phyloP scores from a whole-genome alignment of 352 stramenopile species.

The Globisporangium cystogenes region DNA sequence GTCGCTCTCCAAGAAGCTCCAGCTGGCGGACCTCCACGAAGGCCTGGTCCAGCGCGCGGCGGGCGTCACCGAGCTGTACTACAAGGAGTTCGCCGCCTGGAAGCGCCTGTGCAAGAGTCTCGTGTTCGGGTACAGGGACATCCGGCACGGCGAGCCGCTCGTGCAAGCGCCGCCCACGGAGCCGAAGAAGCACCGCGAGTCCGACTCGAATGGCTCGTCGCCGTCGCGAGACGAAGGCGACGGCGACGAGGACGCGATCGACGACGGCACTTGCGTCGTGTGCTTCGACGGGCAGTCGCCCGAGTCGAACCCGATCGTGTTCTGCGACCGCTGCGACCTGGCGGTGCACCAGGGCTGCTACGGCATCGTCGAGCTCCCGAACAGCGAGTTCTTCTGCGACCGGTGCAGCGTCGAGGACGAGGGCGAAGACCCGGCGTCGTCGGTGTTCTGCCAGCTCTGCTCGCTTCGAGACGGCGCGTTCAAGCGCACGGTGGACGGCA shows the following conservation, averaged over 20 bases:
- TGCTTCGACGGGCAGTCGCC: slow-evolving; percentile 87
- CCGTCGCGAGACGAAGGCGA: slow-evolving; percentile 21
- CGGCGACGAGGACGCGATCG: slow-evolving; percentile 38
- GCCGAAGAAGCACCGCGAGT: slow-evolving; percentile 13
- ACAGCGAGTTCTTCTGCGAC: slow-evolving; percentile 87
- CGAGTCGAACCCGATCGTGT: slow-evolving; percentile 87
- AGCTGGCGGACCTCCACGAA: slow-evolving; percentile 17
- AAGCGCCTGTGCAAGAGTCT: slow-evolving; percentile 70
- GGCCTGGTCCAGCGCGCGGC: slow-evolving; percentile 9
- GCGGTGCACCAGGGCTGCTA: slow-evolving; percentile 90
- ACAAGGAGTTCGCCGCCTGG: slow-evolving; percentile 71
- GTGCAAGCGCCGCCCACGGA: background rate
- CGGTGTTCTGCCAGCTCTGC: slow-evolving; percentile 84
- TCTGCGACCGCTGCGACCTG: slow-evolving; percentile 86
- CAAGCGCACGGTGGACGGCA: slow-evolving; percentile 80
- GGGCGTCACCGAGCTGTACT: slow-evolving; percentile 49
- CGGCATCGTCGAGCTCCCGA: slow-evolving; percentile 75
- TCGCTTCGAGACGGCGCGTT: slow-evolving; percentile 81
- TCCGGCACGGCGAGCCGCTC: slow-evolving; percentile 5
- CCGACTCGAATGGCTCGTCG: slow-evolving; percentile 13
- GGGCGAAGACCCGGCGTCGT: slow-evolving; percentile 33
- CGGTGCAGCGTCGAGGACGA: slow-evolving; percentile 61
- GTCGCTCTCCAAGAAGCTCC: slow-evolving; percentile 39
- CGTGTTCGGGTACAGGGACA: slow-evolving; percentile 48
- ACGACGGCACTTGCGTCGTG: slow-evolving; percentile 85